These are phyloP conservation scores for Coprinellus aureogranulatus DNA, from an alignment of 768 basidiomycete species.

Conservation along the genomic window DNA sequence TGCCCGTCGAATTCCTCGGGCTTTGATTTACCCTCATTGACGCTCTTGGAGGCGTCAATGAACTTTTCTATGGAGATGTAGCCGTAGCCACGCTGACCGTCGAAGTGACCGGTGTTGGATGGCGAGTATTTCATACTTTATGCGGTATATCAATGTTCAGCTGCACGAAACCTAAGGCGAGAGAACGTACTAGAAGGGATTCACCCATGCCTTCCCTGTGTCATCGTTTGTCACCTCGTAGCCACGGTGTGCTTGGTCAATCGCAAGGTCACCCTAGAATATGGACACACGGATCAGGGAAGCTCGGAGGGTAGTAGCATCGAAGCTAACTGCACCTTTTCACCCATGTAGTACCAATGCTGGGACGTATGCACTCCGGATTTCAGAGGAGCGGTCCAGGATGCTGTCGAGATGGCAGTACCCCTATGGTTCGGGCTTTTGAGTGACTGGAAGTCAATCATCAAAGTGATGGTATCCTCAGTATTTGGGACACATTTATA, in stretches of 20 bases:
- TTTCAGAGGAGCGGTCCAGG: conserved; percentile 90
- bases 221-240: conserved; percentile 89
- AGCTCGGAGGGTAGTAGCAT: too few species aligned
- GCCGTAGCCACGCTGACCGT: conserved; percentile 91
- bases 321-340: conserved; percentile 72
- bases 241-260: conserved; percentile 93
- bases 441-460: conserved; percentile 90
- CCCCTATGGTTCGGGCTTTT: conserved; percentile 74
- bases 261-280: conserved; percentile 83
- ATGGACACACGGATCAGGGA: neutral
- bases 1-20: conserved; percentile 74
- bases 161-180: neutral
- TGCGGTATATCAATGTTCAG: neutral
- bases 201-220: conserved; percentile 80
- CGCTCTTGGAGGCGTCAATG: conserved; percentile 75
- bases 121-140: conserved; percentile 91
- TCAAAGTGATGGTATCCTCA: conserved; percentile 92
- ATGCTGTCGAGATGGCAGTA: conserved; percentile 89
- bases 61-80: conserved; percentile 92
- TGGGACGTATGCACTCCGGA: conserved; percentile 89
- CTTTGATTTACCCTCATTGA: conserved; percentile 67
- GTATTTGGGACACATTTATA: conserved; percentile 84
- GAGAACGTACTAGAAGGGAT: conserved; percentile 81
- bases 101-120: conserved; percentile 88
- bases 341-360: conserved; percentile 94